Base-by-base conservation (phyloP, 2,329 filamentous ascomycete species). In the Aspergillus brasiliensis region DNA sequence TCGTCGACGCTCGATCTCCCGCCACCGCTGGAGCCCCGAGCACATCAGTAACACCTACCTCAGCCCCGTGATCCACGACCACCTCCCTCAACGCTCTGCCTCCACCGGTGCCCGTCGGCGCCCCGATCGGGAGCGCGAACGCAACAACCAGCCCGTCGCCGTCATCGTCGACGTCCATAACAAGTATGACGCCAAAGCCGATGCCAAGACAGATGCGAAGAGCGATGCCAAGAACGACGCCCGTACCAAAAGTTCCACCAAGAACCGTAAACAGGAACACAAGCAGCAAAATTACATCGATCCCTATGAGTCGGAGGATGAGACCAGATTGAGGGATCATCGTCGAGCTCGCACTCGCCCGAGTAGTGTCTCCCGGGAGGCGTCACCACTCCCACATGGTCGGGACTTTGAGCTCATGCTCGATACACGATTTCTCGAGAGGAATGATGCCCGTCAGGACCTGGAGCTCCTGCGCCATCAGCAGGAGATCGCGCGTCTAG, bases 391-490 rank as follows among this genome's bases (percentile, higher is more conserved):
- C n/a, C 58, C 57, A 11, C 65, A 62, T 8, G 56, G 64, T 15
- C 73, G 75, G 3, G 75, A 78, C 51, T 69, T 66, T 61, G 75
- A 77, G 17, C 62, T 76, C 3, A 59, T 71, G 13, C 69, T 76
- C 47, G 66, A 70, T 21, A 75, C 77, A 63, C 72, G 71, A 1
- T 15, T 76, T 17, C 67, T 77, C 27, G 70, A 75, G 65, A 65
- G 64, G 51, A 71, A 71, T 42, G 72, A 77, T 59, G 48, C 68
- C 8, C 70, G 70, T 3, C 74, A 75, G 56, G 73, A 75, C 58
- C 34, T 75, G 28, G 71, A 77, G 60, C 65, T 75, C 52, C 65
- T 68, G 40, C 73, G 69, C 42, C 73, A 72, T 53, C 73, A 74
- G 65, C 69, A 69, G 62, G 74, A 77, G 59, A 74, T 76, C 46